Evolutionary conservation across 805 yeast genomes (phyloP).

Genomic region (Torulaspora delbrueckii): DNA sequence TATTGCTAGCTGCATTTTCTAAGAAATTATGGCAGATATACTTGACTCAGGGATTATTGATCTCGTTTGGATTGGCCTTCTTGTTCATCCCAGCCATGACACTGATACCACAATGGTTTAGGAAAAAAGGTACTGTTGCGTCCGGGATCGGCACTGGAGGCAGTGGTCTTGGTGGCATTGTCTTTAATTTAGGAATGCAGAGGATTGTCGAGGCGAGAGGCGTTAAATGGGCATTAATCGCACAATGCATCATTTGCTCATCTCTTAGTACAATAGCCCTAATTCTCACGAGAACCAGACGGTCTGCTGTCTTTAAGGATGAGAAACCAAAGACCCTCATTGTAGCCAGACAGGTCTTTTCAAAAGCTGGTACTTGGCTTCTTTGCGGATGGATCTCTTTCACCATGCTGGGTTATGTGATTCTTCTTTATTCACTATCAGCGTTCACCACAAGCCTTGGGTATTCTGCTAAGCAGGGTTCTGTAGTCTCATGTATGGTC

Average conservation of each 20-base stretch:
- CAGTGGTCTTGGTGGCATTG: conserved; percentile 42
- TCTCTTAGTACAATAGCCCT: conserved; percentile 30
- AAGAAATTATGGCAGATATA: conserved; percentile 51
- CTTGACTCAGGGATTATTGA: conserved; percentile 52
- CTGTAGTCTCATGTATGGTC: conserved; percentile 55
- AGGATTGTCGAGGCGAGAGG: conserved; percentile 32
- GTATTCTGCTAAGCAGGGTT: conserved; percentile 49
- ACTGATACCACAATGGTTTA: conserved; percentile 55
- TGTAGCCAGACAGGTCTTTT: conserved; percentile 41
- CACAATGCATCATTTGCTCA: conserved; percentile 38
- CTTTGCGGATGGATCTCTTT: conserved; percentile 40
- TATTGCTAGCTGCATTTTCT: conserved; percentile 49
- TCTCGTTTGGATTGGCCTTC: conserved; percentile 49
- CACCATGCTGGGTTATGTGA: conserved; percentile 57
- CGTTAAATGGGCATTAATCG: conserved; percentile 36
- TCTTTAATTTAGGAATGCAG: conserved; percentile 39
- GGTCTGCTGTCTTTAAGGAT: conserved; percentile 12
- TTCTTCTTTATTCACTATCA: conserved; percentile 52
- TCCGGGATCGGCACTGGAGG: conserved; percentile 39
- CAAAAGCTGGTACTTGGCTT: conserved; percentile 42
- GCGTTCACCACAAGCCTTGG: conserved; percentile 60
- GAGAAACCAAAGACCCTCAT: conserved; percentile 27
- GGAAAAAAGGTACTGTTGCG: conserved; percentile 42
- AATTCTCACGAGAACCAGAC: conserved; percentile 38
- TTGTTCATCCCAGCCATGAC: conserved; percentile 45